Evolutionary conservation across 257 asterid genomes (phyloP), one percentile per base, ranked within the genome.

Genomic region (Misopates orontium): DNA sequence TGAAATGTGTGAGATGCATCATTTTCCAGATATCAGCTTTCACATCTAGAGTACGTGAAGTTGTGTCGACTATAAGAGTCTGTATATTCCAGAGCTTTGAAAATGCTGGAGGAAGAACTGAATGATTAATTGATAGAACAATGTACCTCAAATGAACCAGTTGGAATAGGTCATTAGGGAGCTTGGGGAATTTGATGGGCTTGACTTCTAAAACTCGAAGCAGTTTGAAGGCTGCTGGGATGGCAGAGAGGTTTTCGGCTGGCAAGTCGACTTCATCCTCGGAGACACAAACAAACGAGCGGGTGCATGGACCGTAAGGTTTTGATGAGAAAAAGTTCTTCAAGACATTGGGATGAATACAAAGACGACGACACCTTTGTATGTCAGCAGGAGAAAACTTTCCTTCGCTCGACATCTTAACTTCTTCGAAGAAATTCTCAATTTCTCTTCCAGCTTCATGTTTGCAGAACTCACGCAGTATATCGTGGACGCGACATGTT

Each of bases 401-500:
- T 57, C 71, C 72, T 5, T 62, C 74, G 12, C 19, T 59, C 6
- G 78, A 58, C 53, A 17, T 75, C 17, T 66, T 71, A 36, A 82
- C 75, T 71, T 82, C 87, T 48, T 77, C 81, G 60, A 71, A 77
- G 48, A 82, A 56, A 32, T 82, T 68, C 49, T 71, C 75, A 0
- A 42, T 58, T 5, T 42, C 56, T 12, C 57, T 65, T 15, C 11
- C 74, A 60, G 85, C 82, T 39, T 77, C 76, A 16, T 62, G 52
- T 22, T 62, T 82, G 77, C 91, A 85, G 28, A 82, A 82, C 13
- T 74, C 83, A 4, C 82, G 80, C 40, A 85, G 66, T 75, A 79
- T 71, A 55, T 78, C 88, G 45, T 85, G 87, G 45, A 85, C 55
- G 12, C 83, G 83, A 55, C 88, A 82, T 8, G 83, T 71, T 73